Base-by-base conservation (phyloP, 116 monocot genomes). In the Cymodocea nodosa region DNA sequence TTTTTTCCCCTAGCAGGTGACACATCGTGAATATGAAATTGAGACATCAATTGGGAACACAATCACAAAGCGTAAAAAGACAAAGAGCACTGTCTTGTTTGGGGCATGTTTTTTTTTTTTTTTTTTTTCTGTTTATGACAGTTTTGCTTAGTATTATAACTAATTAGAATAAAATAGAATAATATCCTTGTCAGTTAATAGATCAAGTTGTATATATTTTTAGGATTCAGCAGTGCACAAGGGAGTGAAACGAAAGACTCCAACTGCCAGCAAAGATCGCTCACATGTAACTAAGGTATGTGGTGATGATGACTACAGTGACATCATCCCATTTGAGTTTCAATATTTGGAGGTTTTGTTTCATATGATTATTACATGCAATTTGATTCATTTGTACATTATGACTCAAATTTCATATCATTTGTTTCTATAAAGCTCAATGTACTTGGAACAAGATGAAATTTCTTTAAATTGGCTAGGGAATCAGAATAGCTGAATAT, bases 21-120 rank as follows among this genome's bases (percentile, higher is more conserved):
- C 85, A 62, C 87, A 72, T 51, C 91, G 83, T 83, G 97, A 97
- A 75, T 88, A 91, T 81, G 97, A 88, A 80, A 81, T 92, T 68
- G 87, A 97, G 73, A 85, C 83, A 51, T 74, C 81, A 48, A 83
- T 85, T 80, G 88, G 88, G 58, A 77, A 78, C 78, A 83, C 89
- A 66, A 72, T 84, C 23, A 91, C 81, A 69, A 97, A 88, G 71
- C 87, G 85, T 60, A 83, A 79, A 71, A 97, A 81, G 75, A 82
- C 92, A 52, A 91, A 78, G 68, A 89, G 81, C 74, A 85, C 88
- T 64, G 75, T 88, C 36, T 74, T 88, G 82, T 77, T 85, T 88
- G 86, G 72, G 75, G 97, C 88, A 86, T 49, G 19, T 51, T 51
- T 13, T 15, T 34, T 30, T 23, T 50, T 13, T 3, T 49, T 19